These are phyloP conservation scores for Rhizopus arrhizus DNA, from an alignment of 371 early-diverging fungal species.

Conservation along the genomic window DNA sequence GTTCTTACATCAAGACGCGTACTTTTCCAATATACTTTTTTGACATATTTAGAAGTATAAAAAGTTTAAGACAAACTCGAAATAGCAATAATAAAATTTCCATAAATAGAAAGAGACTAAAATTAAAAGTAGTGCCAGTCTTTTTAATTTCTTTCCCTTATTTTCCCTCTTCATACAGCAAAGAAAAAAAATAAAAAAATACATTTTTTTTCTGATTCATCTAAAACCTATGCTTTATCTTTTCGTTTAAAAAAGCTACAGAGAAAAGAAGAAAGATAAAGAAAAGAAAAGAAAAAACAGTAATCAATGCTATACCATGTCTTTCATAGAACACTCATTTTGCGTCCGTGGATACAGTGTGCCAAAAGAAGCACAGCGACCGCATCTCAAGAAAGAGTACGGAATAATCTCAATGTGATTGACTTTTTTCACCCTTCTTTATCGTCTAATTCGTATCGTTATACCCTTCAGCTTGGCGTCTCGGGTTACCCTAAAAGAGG, in stretches of 20 bases:
- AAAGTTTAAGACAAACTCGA: too few species aligned
- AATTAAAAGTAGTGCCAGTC: too few species aligned
- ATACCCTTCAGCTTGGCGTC: slow-evolving; percentile 70
- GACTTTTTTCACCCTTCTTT: slow-evolving; percentile 51
- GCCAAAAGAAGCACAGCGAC: background rate
- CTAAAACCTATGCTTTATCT: background rate
- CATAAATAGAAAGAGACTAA: too few species aligned
- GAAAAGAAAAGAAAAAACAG: background rate
- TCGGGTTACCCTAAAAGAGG: slow-evolving; percentile 79
- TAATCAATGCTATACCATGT: background rate
- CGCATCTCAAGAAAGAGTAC: slow-evolving; percentile 24
- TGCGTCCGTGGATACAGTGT: background rate
- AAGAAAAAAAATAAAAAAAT: too few species aligned
- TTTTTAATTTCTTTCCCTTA: background rate
- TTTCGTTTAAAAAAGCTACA: background rate
- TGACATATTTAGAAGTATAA: too few species aligned
- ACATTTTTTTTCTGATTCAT: too few species aligned
- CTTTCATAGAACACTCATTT: background rate
- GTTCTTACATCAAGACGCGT: too few species aligned
- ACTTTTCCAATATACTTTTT: too few species aligned
- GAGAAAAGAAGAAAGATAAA: background rate
- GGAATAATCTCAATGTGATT: slow-evolving; percentile 43
- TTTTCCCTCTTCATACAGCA: background rate
- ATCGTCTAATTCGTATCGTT: slow-evolving; percentile 37
- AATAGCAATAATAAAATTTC: too few species aligned